These are phyloP conservation scores for Rhinocladiella mackenziei DNA, from an alignment of 2,329 filamentous ascomycete genomes.

Conservation along the genomic window DNA sequence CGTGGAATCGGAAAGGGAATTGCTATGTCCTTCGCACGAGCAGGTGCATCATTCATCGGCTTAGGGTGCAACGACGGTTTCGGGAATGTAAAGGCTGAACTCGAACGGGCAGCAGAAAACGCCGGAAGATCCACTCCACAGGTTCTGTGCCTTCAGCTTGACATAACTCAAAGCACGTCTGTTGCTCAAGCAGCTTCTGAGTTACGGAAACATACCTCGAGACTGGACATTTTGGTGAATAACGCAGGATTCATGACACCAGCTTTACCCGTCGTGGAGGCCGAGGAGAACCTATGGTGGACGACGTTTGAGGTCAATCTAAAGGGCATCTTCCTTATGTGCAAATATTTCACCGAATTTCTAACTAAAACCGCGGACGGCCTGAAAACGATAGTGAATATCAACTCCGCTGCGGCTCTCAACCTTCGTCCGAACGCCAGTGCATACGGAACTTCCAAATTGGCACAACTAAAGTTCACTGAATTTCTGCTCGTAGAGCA, in stretches of 20 bases:
- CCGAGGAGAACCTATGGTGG: conserved; percentile 42
- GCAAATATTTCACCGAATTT: conserved; percentile 31
- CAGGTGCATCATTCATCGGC: conserved; percentile 45
- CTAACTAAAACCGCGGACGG: conserved; percentile 28
- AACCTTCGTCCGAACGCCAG: conserved; percentile 35
- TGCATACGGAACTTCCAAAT: conserved; percentile 47
- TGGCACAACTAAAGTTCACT: conserved; percentile 43
- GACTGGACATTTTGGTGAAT: conserved; percentile 28
- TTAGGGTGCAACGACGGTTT: conserved; percentile 51
- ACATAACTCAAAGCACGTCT: conserved; percentile 40
- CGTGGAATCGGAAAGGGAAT: conserved; percentile 37
- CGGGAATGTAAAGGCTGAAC: conserved; percentile 34
- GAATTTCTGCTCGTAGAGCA: conserved; percentile 48
- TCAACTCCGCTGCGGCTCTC: conserved; percentile 42
- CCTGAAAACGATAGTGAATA: conserved; percentile 35
- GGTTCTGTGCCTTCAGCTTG: conserved; percentile 43
- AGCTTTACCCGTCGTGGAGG: conserved; percentile 30
- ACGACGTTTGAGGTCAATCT: conserved; percentile 50
- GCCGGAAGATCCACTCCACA: conserved; percentile 37
- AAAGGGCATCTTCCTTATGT: conserved; percentile 37
- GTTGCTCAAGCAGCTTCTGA: conserved; percentile 36
- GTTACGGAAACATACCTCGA: conserved; percentile 33
- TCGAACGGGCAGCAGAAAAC: conserved; percentile 37
- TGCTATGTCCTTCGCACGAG: conserved; percentile 32
- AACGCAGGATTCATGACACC: conserved; percentile 26